These are phyloP conservation scores for Brassica rapa DNA, from an alignment of 345 rosid species.

Conservation along the genomic window DNA sequence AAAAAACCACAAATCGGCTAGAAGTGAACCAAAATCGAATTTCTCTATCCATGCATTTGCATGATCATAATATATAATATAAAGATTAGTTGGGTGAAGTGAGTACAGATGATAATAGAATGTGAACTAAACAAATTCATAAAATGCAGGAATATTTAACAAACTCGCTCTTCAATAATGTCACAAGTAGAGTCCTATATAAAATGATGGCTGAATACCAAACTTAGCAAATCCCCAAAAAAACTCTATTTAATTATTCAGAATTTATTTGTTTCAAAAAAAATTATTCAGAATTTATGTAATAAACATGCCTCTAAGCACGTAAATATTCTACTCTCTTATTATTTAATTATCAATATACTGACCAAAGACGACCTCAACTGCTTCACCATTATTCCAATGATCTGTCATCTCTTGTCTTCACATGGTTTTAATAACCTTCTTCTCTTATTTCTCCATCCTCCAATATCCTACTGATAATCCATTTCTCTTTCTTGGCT, in stretches of 20 bases:
- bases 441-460: conserved; percentile 11
- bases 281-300: background rate
- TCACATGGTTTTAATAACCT: conserved; percentile 20
- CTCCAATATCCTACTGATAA: conserved; percentile 10
- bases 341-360: conserved; percentile 8
- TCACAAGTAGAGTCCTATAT: conserved; percentile 27
- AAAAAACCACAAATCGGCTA: background rate
- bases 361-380: conserved; percentile 28
- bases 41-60: conserved; percentile 22
- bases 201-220: conserved; percentile 24
- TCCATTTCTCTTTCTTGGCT: background rate
- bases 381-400: conserved; percentile 37
- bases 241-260: background rate
- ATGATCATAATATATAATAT: conserved; percentile 14
- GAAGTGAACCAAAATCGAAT: background rate
- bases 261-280: background rate
- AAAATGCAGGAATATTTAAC: background rate
- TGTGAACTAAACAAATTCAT: background rate
- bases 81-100: background rate
- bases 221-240: conserved; percentile 15
- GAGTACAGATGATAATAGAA: conserved; percentile 15
- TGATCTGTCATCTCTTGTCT: conserved; percentile 29
- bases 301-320: conserved; percentile 27
- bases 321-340: conserved; percentile 6
- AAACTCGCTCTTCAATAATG: conserved; percentile 28